phyloP scores from a whole-genome alignment of 2,329 filamentous ascomycete species.

The Aspergillus japonicus region DNA sequence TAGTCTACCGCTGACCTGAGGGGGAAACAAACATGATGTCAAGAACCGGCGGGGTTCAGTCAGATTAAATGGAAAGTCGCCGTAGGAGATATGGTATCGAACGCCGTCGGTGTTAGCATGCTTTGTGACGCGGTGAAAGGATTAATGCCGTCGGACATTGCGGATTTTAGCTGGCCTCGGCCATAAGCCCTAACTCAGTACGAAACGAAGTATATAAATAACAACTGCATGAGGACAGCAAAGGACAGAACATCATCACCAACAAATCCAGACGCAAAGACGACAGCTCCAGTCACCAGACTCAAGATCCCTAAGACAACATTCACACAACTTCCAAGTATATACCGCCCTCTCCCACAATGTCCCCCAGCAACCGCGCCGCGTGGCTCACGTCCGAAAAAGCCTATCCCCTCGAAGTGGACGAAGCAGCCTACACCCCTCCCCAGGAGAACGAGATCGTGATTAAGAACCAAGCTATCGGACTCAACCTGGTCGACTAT shows the following conservation, averaged over 20 bases:
- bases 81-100: not conserved
- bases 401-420: constrained; percentile 33
- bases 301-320: too few species aligned
- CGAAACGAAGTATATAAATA: not conserved
- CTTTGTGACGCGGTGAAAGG: not conserved
- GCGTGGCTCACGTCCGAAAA: constrained; percentile 37
- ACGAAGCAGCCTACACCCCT: constrained; percentile 38
- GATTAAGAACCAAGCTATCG: constrained; percentile 42
- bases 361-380: constrained; percentile 29
- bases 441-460: constrained; percentile 40
- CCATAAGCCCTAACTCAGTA: not conserved
- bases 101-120: constrained; percentile 3
- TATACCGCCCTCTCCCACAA: not conserved
- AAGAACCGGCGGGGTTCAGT: not conserved
- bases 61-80: not conserved
- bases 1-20: too few species aligned
- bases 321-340: too few species aligned
- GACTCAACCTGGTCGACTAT: constrained; percentile 48
- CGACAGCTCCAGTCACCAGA: not conserved
- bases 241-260: too few species aligned
- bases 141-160: not conserved
- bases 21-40: not conserved
- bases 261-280: not conserved
- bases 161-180: not conserved
- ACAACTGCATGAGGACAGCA: too few species aligned